phyloP scores from a whole-genome alignment of 139 green algal species.

The Edaphochlamys debaryana region DNA sequence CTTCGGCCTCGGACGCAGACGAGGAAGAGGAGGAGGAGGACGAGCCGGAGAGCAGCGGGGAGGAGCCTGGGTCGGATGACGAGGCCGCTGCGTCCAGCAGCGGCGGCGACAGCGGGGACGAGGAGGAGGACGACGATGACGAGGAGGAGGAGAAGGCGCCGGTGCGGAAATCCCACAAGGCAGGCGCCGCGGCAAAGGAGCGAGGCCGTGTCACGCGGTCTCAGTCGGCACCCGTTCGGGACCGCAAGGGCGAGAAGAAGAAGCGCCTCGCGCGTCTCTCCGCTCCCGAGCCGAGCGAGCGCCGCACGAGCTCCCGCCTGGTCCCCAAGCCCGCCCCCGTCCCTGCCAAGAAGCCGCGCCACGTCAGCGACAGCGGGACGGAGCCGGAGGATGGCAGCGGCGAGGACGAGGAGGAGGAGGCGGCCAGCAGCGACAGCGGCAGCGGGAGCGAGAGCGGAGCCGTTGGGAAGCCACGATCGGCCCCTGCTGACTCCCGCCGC shows the following conservation, averaged over 20 bases:
- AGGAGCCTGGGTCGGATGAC: conserved; percentile 7
- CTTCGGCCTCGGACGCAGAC: not conserved
- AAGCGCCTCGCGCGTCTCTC: conserved; percentile 1
- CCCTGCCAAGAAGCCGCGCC: not conserved
- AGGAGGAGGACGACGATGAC: not conserved
- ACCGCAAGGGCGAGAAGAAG: conserved; percentile 17
- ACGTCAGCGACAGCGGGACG: not conserved
- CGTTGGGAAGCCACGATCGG: no score
- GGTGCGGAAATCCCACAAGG: no score
- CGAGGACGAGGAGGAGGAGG: not conserved
- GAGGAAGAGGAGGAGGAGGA: not conserved
- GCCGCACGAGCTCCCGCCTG: conserved; percentile 20
- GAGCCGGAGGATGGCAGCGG: not conserved
- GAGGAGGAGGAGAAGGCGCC: not conserved
- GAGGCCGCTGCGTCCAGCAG: not conserved
- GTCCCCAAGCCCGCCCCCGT: not conserved
- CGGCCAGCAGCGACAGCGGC: not conserved
- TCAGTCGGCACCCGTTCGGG: not conserved
- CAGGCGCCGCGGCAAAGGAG: no score
- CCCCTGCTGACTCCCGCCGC: no score
- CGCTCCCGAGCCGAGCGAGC: not conserved
- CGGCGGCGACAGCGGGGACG: not conserved
- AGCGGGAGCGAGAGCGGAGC: conserved; percentile 36
- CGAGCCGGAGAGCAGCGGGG: not conserved
- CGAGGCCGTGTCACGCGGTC: no score